Conservation (phyloP, 2,329 filamentous ascomycete species). For the Cladosporium sp. region DNA sequence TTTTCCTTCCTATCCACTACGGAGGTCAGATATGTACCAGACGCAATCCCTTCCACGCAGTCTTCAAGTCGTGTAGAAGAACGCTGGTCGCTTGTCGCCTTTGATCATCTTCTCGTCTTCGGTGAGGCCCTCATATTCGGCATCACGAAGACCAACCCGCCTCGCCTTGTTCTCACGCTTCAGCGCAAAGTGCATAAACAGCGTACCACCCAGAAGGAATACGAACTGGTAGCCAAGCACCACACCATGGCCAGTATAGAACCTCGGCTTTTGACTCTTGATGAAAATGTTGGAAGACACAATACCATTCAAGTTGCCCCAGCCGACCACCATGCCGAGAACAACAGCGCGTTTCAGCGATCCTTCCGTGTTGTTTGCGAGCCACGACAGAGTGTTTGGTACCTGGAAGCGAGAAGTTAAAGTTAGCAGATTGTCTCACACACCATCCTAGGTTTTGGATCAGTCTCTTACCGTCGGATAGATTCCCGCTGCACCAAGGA, state of each 20-base stretch:
- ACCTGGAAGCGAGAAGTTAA: constrained; percentile 47
- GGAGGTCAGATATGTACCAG: background rate
- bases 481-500: constrained; percentile 82
- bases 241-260: constrained; percentile 66
- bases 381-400: constrained; percentile 83
- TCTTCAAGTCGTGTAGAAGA: constrained; percentile 33
- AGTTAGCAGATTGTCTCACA: background rate
- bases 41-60: background rate
- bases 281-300: constrained; percentile 79
- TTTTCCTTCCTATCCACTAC: background rate
- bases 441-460: background rate
- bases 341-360: constrained; percentile 90
- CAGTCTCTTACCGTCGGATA: constrained; percentile 64
- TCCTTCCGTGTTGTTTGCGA: constrained; percentile 83
- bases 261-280: constrained; percentile 27
- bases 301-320: constrained; percentile 88
- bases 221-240: constrained; percentile 73
- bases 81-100: constrained; percentile 62
- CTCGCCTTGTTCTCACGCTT: constrained; percentile 70
- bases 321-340: constrained; percentile 81
- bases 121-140: constrained; percentile 65
- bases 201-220: constrained; percentile 69
- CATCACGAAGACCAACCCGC: constrained; percentile 64
- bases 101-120: constrained; percentile 63
- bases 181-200: constrained; percentile 65